Conservation (phyloP, 2,329 filamentous ascomycete genomes). For the Colletotrichum graminicola region DNA sequence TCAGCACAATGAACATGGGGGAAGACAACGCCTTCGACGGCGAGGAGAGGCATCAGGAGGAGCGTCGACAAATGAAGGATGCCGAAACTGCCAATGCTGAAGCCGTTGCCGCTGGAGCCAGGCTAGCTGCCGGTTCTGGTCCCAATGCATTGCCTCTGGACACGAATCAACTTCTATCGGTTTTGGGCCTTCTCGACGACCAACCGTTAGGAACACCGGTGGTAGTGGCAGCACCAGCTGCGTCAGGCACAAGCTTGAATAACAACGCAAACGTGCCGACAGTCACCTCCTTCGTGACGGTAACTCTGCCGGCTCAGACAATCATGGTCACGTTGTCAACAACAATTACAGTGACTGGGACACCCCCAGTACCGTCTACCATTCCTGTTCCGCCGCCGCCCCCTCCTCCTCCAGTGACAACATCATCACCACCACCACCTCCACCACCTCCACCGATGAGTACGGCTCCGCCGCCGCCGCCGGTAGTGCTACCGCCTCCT, state of each 20-base stretch:
- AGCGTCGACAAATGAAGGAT: not conserved
- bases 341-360: constrained; percentile 33
- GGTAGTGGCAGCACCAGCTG: not conserved
- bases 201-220: constrained; percentile 5
- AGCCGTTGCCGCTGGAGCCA: constrained; percentile 16
- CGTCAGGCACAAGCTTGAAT: constrained; percentile 10
- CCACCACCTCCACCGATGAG: constrained; percentile 16
- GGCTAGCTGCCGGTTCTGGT: not conserved
- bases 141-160: constrained; percentile 30
- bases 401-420: constrained; percentile 14
- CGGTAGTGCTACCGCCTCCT: not conserved
- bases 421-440: constrained; percentile 1
- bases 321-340: constrained; percentile 33
- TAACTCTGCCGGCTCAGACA: constrained; percentile 26
- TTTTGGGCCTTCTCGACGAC: constrained; percentile 4
- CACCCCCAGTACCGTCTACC: constrained; percentile 6
- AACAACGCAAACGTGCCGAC: constrained; percentile 38
- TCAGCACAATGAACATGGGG: not conserved
- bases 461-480: constrained; percentile 3
- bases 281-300: constrained; percentile 35
- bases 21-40: not conserved
- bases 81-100: constrained; percentile 15
- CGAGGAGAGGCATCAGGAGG: not conserved
- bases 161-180: constrained; percentile 31
- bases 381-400: not conserved